Evolutionary conservation across 306 rosid species (phyloP).

Genomic region (Ammopiptanthus mongolicus): DNA sequence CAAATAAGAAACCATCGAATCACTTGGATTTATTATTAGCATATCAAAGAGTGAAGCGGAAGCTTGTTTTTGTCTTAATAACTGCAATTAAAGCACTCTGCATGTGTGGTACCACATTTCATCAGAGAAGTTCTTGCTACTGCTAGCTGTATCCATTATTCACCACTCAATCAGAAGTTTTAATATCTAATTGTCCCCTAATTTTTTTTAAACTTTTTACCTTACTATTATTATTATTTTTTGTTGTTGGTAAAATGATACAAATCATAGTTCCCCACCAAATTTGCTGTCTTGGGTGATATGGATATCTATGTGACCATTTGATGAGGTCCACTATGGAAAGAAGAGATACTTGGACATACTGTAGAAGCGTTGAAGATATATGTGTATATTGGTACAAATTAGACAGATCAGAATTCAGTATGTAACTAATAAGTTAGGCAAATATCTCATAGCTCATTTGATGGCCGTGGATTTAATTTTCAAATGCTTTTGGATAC

Average conservation of each 20-base stretch:
- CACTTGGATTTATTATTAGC: not conserved
- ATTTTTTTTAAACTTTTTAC: not conserved
- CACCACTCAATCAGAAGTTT: not conserved
- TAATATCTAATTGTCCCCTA: not conserved
- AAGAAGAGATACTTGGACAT: not conserved
- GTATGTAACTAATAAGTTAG: not conserved
- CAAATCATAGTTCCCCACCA: not conserved
- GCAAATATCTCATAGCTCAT: conserved; percentile 1
- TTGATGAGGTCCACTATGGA: conserved; percentile 19
- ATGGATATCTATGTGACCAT: conserved; percentile 15
- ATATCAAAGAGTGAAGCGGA: conserved; percentile 25
- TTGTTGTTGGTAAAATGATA: not conserved
- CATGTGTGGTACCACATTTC: conserved; percentile 13
- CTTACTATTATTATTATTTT: not conserved
- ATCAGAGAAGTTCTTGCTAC: not conserved
- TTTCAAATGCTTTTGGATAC: not conserved
- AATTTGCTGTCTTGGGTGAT: conserved; percentile 11
- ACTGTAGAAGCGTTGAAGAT: not conserved
- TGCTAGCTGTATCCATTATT: not conserved
- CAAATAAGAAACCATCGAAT: conserved; percentile 60
- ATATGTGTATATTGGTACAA: not conserved
- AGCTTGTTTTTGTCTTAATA: conserved; percentile 26
- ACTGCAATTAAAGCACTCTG: not conserved
- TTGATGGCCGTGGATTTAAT: conserved; percentile 10
- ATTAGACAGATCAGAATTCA: not conserved